A percentile compares a stretch with the other conserved stretches of the same genome.
These are phyloP conservation scores for Geotrichum phurueaensis DNA, from an alignment of 1,139 yeast genomes.

Conservation along the genomic window DNA sequence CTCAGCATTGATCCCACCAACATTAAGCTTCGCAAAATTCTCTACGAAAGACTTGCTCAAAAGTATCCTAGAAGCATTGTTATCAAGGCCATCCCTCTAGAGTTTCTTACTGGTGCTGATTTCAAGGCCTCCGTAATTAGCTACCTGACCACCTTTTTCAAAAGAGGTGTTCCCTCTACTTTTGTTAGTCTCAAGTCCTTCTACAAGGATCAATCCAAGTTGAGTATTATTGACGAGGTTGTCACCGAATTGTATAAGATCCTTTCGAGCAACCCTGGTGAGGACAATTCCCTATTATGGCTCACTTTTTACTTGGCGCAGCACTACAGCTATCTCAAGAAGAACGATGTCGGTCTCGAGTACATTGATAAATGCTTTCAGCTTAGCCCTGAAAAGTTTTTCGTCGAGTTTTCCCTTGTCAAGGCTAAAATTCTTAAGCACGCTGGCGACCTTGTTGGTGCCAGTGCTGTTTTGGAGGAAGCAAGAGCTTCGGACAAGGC, in stretches of 20 bases:
- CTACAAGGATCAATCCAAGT: conserved; percentile 50
- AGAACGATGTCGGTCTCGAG: conserved; percentile 48
- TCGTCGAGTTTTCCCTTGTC: conserved; percentile 72
- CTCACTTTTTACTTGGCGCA: conserved; percentile 75
- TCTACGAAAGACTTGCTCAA: conserved; percentile 57
- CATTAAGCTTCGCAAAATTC: conserved; percentile 26
- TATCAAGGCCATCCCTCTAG: conserved; percentile 69
- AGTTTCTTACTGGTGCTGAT: conserved; percentile 55
- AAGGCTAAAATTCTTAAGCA: conserved; percentile 81
- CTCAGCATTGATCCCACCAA: conserved; percentile 39
- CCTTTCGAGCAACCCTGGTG: conserved; percentile 20
- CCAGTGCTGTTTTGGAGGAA: conserved; percentile 59
- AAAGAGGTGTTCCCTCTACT: conserved; percentile 84
- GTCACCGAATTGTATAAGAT: conserved; percentile 45
- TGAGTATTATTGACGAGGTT: conserved; percentile 46
- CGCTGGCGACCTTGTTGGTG: conserved; percentile 52
- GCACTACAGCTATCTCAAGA: conserved; percentile 55
- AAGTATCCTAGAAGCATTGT: conserved; percentile 85
- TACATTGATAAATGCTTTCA: conserved; percentile 58
- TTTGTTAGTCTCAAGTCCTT: conserved; percentile 81
- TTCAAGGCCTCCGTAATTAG: conserved; percentile 43
- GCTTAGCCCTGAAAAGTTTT: conserved; percentile 50
- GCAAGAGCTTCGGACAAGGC: conserved; percentile 78
- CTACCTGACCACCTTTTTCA: conserved; percentile 58
- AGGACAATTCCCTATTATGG: conserved; percentile 65